Evolutionary conservation across 352 stramenopile genomes (phyloP).

Genomic region (Globisporangium takayamanum): DNA sequence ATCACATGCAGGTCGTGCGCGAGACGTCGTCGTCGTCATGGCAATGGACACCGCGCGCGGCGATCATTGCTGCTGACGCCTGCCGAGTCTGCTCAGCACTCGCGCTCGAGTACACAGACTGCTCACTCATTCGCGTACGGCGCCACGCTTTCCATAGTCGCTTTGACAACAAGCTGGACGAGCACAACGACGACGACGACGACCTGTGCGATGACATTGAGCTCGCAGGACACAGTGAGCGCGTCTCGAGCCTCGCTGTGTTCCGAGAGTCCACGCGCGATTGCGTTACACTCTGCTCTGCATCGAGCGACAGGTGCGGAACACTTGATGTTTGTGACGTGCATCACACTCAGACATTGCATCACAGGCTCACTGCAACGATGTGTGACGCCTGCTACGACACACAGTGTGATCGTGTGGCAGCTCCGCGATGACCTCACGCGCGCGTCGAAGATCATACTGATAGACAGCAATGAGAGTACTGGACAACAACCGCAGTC

Average conservation of each 20-base stretch:
- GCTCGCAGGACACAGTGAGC: conserved; percentile 41
- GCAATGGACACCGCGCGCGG: conserved; percentile 39
- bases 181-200: conserved; percentile 8
- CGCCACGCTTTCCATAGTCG: neutral
- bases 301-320: conserved; percentile 55
- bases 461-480: conserved; percentile 15
- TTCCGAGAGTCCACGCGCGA: conserved; percentile 12
- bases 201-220: conserved; percentile 25
- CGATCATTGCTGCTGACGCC: conserved; percentile 28
- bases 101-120: conserved; percentile 46
- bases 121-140: conserved; percentile 36
- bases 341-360: neutral
- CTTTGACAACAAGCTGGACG: neutral
- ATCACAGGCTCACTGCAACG: neutral
- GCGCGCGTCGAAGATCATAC: conserved; percentile 26
- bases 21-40: conserved; percentile 19
- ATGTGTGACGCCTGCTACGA: neutral
- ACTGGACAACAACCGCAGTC: neutral
- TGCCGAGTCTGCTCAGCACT: conserved; percentile 32
- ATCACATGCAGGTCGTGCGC: conserved; percentile 28
- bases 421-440: conserved; percentile 23
- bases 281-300: conserved; percentile 38
- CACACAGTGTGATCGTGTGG: conserved; percentile 58
- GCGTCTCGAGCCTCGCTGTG: conserved; percentile 30
- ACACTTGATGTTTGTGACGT: neutral